Evolutionary conservation across 495 filamentous ascomycete genomes (phyloP).

Genomic region (Xylaria castorea): DNA sequence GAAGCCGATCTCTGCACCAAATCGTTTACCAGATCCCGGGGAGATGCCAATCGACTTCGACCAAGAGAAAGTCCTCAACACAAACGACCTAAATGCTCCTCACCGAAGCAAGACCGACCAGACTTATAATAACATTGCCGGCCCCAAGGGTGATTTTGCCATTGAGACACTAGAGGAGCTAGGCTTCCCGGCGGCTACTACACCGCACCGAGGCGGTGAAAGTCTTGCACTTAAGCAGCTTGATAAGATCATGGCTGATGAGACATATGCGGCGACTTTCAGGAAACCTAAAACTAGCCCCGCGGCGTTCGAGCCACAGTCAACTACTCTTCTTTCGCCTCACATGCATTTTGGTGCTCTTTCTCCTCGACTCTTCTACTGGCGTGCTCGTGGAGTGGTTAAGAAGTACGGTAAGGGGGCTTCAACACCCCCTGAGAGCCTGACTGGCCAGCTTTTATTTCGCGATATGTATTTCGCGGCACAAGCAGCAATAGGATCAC

Average conservation of each 20-base stretch:
- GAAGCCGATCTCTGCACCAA: constrained; percentile 61
- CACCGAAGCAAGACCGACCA: constrained; percentile 54
- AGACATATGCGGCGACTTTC: constrained; percentile 70
- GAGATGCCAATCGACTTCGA: constrained; percentile 61
- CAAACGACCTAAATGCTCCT: constrained; percentile 62
- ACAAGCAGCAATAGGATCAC: constrained; percentile 65
- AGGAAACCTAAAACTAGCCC: constrained; percentile 75
- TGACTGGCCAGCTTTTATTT: constrained; percentile 73
- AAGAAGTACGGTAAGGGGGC: constrained; percentile 55
- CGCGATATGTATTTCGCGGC: constrained; percentile 81
- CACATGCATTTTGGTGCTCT: constrained; percentile 75
- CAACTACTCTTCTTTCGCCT: constrained; percentile 71
- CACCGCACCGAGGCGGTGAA: constrained; percentile 69
- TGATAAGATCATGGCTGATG: constrained; percentile 58
- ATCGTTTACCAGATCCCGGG: constrained; percentile 64
- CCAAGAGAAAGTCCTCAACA: constrained; percentile 50
- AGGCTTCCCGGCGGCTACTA: constrained; percentile 63
- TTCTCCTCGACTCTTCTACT: constrained; percentile 69
- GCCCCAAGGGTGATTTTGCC: constrained; percentile 66
- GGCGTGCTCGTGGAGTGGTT: constrained; percentile 65
- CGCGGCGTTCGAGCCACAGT: constrained; percentile 69
- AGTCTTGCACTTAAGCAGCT: constrained; percentile 60
- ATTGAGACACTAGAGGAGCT: constrained; percentile 68
- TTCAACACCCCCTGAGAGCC: constrained; percentile 62
- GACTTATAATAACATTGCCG: constrained; percentile 63